phyloP scores from a whole-genome alignment of 2,329 filamentous ascomycete species.

The Arthrobotrys sinensis region DNA sequence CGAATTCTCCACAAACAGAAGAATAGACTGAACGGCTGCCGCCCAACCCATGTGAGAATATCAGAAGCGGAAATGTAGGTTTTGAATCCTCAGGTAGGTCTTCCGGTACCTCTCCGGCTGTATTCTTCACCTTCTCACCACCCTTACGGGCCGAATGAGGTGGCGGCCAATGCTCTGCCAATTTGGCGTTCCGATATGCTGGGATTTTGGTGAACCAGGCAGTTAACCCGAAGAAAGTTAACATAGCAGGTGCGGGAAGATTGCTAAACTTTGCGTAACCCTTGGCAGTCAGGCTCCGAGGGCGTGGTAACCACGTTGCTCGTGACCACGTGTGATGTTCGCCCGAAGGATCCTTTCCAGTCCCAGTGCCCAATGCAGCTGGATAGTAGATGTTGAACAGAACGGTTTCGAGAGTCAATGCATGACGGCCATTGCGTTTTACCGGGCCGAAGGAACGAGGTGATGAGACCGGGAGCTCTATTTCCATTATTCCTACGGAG shows the following conservation, averaged over 20 bases:
- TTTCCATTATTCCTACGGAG: constrained; percentile 83
- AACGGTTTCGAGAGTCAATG: constrained; percentile 78
- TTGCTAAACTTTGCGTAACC: constrained; percentile 40
- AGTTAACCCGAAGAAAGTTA: constrained; percentile 65
- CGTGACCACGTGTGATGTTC: constrained; percentile 48
- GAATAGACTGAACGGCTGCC: constrained; percentile 88
- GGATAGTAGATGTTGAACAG: constrained; percentile 89
- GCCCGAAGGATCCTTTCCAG: constrained; percentile 53
- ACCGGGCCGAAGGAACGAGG: constrained; percentile 67
- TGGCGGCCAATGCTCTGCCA: constrained; percentile 77
- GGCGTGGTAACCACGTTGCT: constrained; percentile 38
- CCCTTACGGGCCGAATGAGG: constrained; percentile 79
- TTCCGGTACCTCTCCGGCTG: constrained; percentile 74
- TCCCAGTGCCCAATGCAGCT: constrained; percentile 69
- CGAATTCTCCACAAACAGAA: constrained; percentile 82
- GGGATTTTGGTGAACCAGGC: constrained; percentile 66
- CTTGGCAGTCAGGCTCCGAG: constrained; percentile 31
- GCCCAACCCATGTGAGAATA: constrained; percentile 89
- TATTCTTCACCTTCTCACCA: constrained; percentile 71
- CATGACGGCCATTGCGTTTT: constrained; percentile 64
- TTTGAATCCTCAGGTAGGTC: constrained; percentile 69
- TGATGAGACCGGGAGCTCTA: constrained; percentile 79
- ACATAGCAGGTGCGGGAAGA: constrained; percentile 26
- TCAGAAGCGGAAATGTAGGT: constrained; percentile 81
- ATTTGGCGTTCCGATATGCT: constrained; percentile 36